A percentile compares a stretch with the other conserved stretches of the same genome.
These are phyloP conservation scores for Themeda triandra DNA, from an alignment of 176 grass and related monocot genomes.

Conservation along the genomic window DNA sequence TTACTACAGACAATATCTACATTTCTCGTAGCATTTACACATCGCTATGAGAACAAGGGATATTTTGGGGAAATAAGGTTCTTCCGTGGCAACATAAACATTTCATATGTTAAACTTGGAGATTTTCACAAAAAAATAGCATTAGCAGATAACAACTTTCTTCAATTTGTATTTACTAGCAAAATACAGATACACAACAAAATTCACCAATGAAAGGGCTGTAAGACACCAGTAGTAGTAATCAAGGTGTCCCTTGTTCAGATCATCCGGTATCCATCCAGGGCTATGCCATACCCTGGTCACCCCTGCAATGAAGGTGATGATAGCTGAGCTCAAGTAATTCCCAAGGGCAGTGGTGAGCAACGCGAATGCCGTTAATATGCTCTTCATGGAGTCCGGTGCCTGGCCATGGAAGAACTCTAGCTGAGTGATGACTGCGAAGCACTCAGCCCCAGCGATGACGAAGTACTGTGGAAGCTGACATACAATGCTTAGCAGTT, in stretches of 20 bases:
- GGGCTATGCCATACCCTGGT: constrained; percentile 36
- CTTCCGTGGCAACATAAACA: background rate
- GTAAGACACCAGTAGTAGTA: constrained; percentile 72
- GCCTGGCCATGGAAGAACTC: constrained; percentile 78
- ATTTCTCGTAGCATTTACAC: background rate
- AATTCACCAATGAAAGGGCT: constrained; percentile 44
- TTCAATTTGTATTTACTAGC: constrained; percentile 74
- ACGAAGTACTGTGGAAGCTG: constrained; percentile 78
- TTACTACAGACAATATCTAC: background rate
- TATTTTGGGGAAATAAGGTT: background rate
- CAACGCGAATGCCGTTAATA: constrained; percentile 55
- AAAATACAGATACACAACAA: constrained; percentile 59
- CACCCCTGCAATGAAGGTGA: constrained; percentile 39
- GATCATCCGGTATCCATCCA: constrained; percentile 82
- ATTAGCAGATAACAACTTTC: constrained; percentile 42
- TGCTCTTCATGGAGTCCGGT: constrained; percentile 71
- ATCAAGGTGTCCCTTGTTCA: constrained; percentile 77
- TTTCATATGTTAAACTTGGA: background rate
- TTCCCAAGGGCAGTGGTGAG: constrained; percentile 61
- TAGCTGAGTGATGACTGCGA: constrained; percentile 56
- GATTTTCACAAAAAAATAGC: background rate
- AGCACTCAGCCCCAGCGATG: constrained; percentile 62
- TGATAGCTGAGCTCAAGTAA: constrained; percentile 75
- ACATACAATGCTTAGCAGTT: constrained; percentile 57
- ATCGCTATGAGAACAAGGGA: background rate